Conservation (phyloP, 2,329 filamentous ascomycete genomes). For the Beauveria sp. region DNA sequence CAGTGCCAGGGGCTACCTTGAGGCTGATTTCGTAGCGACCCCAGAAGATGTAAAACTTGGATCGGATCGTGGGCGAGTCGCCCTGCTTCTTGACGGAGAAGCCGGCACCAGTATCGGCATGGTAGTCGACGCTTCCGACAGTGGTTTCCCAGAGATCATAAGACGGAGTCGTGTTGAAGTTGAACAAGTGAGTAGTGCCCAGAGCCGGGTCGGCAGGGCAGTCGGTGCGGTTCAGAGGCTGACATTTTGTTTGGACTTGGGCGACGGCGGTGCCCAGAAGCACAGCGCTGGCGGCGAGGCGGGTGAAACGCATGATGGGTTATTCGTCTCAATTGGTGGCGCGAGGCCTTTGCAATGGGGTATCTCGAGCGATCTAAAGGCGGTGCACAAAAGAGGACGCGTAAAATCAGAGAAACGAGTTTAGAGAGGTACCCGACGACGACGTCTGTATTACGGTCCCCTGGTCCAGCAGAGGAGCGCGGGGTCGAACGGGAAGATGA, state of each 20-base stretch:
- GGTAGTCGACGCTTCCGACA: slow-evolving; percentile 57
- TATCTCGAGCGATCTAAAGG: not conserved
- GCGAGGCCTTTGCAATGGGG: not conserved
- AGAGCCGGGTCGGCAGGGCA: slow-evolving; percentile 69
- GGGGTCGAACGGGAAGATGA: not conserved
- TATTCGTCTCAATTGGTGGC: not conserved
- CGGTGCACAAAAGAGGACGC: not conserved
- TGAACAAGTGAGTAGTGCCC: slow-evolving; percentile 52
- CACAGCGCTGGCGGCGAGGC: slow-evolving; percentile 26
- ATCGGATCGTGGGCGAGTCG: slow-evolving; percentile 71
- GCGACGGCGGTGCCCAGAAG: slow-evolving; percentile 46
- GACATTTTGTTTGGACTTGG: slow-evolving; percentile 72
- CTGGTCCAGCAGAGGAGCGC: slow-evolving; percentile 12
- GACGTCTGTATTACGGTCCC: not conserved
- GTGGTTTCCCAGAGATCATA: slow-evolving; percentile 61
- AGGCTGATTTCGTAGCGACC: slow-evolving; percentile 71
- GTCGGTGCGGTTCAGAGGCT: slow-evolving; percentile 59
- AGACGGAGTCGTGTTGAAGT: slow-evolving; percentile 56
- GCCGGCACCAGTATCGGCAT: slow-evolving; percentile 52
- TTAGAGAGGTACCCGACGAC: not conserved
- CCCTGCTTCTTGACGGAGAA: slow-evolving; percentile 65
- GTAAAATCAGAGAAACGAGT: not conserved
- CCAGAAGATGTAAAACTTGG: slow-evolving; percentile 80
- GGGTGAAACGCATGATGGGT: slow-evolving; percentile 20
- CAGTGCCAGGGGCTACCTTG: slow-evolving; percentile 65